A percentile compares a stretch with the other conserved stretches of the same genome.
phyloP scores from a whole-genome alignment of 202 grass and related monocot genomes.

The Panicum virgatum region DNA sequence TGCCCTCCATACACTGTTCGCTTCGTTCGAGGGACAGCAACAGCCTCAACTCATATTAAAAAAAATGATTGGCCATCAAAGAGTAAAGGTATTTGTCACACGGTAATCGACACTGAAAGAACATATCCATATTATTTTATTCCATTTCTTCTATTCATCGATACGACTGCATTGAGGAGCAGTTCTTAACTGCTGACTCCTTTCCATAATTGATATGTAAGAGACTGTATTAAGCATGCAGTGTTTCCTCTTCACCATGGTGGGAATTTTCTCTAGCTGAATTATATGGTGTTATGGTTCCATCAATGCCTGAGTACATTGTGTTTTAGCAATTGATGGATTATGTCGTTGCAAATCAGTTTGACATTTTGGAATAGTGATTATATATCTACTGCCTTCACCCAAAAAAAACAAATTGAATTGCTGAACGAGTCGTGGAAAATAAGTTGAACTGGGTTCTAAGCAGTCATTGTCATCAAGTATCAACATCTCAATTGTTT shows the following conservation, averaged over 20 bases:
- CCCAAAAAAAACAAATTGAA: neutral
- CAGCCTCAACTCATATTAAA: neutral
- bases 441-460: neutral
- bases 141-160: neutral
- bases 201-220: neutral
- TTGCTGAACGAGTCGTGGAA: neutral
- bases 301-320: neutral
- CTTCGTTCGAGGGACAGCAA: neutral
- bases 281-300: too few species aligned
- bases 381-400: neutral
- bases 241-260: neutral
- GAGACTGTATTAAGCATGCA: neutral
- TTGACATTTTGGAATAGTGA: neutral
- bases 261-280: neutral
- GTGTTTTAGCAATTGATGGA: neutral
- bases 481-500: neutral
- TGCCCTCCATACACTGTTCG: too few species aligned
- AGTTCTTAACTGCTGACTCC: neutral
- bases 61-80: neutral
- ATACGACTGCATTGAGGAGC: neutral
- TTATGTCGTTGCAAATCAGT: neutral
- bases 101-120: neutral
- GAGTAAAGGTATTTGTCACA: neutral
- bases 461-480: neutral
- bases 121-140: neutral